phyloP scores from a whole-genome alignment of 2,329 filamentous ascomycete genomes.

The Colletotrichum camelliae region DNA sequence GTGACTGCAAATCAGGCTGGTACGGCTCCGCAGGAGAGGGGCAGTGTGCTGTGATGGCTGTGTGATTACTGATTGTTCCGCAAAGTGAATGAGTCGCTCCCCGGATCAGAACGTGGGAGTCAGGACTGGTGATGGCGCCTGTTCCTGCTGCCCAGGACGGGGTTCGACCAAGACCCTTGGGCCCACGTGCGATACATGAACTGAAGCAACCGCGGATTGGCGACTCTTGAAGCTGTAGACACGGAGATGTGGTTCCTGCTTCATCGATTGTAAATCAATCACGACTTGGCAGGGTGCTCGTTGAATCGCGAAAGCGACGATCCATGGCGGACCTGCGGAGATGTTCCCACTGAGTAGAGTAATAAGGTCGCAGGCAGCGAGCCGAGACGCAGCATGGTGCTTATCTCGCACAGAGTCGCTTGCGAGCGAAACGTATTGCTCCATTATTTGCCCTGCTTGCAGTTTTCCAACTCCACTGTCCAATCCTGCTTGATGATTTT shows the following conservation, averaged over 20 bases:
- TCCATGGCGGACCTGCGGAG: not conserved
- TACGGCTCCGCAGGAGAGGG: not conserved
- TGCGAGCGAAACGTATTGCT: not conserved
- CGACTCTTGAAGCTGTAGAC: not conserved
- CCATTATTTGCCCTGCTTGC: not conserved
- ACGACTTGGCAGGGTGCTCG: not conserved
- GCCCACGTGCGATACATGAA: not conserved
- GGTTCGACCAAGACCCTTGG: not conserved
- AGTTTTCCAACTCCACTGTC: not conserved
- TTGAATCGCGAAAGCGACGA: not conserved
- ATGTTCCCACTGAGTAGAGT: not conserved
- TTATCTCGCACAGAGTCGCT: not conserved
- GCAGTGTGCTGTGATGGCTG: not conserved
- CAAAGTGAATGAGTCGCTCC: not conserved
- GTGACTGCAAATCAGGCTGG: constrained; percentile 2
- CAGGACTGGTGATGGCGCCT: not conserved
- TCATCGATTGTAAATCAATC: not conserved
- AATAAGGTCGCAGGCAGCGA: not conserved
- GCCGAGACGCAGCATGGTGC: not conserved
- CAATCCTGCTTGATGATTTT: not conserved
- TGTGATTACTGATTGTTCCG: not conserved
- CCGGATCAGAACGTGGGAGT: not conserved
- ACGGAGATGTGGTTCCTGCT: not conserved
- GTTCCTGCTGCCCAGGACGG: not conserved
- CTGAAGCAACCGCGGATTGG: not conserved